Base-by-base conservation (phyloP, 2,329 filamentous ascomycete species). In the Pseudogymnoascus sp. region DNA sequence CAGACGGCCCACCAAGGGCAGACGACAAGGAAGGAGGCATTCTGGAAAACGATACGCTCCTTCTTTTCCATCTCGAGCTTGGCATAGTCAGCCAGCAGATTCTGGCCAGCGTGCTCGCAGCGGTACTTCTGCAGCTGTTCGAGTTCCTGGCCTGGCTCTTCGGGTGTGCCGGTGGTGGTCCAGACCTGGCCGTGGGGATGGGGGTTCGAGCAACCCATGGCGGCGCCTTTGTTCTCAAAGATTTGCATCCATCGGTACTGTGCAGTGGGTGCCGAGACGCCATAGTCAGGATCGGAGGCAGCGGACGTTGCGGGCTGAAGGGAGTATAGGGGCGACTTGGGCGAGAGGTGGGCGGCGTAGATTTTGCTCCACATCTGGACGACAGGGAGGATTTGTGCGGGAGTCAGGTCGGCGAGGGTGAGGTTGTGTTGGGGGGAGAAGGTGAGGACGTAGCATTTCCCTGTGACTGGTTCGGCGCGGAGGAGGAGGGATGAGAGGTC, bases 191-290 rank as follows among this genome's bases (percentile, higher is more conserved):
- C 93, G 77, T 99, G 95, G 0, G 95, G 95, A 75, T 99, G 95
- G 0, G 95, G 95, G 75, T 99, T 99, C 1, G 93, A 97, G 80
- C 95, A 99, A 61, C 95, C 95, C 95, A 99, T 99, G 9, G 93
- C 91, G 0, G 90, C 87, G 61, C 95, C 95, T 78, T 99, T 99
- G 80, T 99, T 99, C 78, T 99, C 95, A 67, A 99, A 99, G 67
- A 99, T 97, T 74, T 99, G 95, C 93, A 99, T 97, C 78, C 96
- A 97, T 62, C 89, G 86, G 71, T 96, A 91, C 76, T 96, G 91
- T 62, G 89, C 84, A 61, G 82, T 85, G 3, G 91, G 88, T 28
- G 78, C 77, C 21, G 77, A 74, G 11, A 78, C 75, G 8, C 79
- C 75, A 21, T 77, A 76, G 38, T 78, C 74, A 7, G 80, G 78